Evolutionary conservation across 2,329 filamentous ascomycete genomes (phyloP), one percentile per base, ranked within the genome.

Genomic region (Microdochium trichocladiopsis): DNA sequence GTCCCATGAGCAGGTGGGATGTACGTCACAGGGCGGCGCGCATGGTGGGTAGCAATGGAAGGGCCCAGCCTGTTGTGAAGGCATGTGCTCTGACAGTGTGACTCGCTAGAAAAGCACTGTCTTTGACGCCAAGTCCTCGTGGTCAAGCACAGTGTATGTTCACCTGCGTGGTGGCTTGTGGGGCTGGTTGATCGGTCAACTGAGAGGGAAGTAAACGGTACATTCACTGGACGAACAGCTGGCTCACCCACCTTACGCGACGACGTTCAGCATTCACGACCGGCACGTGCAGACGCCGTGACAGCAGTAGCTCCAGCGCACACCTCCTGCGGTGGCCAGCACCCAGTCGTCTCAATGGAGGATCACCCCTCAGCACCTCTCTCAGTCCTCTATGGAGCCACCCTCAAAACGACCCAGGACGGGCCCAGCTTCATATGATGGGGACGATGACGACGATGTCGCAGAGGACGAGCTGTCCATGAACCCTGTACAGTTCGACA

Each of bases 381-480:
- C 12, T 18, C 22, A 22, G 41, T 45, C 41, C 41, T 45, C 37
- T 49, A 86, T 86, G 82, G 80, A 84, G 58, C 77, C 76, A 28
- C 75, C 77, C 16, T 61, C 71, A 49, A 90, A 90, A 68, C 77
- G 82, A 63, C 73, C 78, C 56, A 81, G 81, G 60, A 67, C 82
- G n/a, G 72, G 72, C 64, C 64, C 67, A 57, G 65, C 71, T 48
- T 60, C 70, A 47, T 68, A 65, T 60, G 63, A 63, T 55, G 65
- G 61, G 52, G 66, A 69, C 25, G 69, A 72, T 28, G 71, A 74
- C 41, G 65, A 69, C 31, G 71, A 62, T 24, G 59, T 57, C 37
- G 60, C 76, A 51, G 67, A 71, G 51, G 74, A 79, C 55, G 75
- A 80, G 60, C 70, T 80, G 33, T 68, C 70, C 49, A 71, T 72